Base-by-base conservation (phyloP, 257 asterid species). In the Paraleonurus japonicus region DNA sequence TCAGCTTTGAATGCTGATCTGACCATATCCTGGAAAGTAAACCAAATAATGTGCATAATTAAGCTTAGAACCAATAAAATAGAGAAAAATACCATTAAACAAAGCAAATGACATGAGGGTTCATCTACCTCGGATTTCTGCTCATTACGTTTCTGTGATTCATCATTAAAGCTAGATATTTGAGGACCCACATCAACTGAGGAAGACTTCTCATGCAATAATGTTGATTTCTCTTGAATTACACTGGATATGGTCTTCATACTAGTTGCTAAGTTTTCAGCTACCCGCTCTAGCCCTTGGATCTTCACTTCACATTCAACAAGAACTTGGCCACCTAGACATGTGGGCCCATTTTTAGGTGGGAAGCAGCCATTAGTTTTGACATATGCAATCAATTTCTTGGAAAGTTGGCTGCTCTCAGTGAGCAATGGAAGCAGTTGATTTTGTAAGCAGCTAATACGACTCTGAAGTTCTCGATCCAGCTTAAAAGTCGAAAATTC, bases 261-360 rank as follows among this genome's bases (percentile, higher is more conserved):
- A 62, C 92, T 83, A 82, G 73, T 79, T 32, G 81, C 71, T 65
- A 92, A 73, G 65, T 74, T 92, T 65, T 90, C 98, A 55, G 85
- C 82, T 28, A 95, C 96, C 80, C 92, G 74, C 72, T 86, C 90
- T 15, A 88, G 79, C 76, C 98, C 91, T 85, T 92, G 98, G 70
- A 90, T 82, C 85, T 88, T 90, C 79, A 88, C 96, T 82, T 90
- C 97, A 82, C 88, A 87, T 70, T 92, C 98, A 77, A 91, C 78
- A 41, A 95, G 60, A 71, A 79, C 84, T 75, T 90, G 96, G 55
- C 86, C 75, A 41, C 81, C 83, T n/a, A 85, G 77, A 69, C 86
- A 86, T 11, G 65, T 76, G 5, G 63, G 16, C 51, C 78, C 87
- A 19, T 70, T 82, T 33, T 80, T 81, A 65, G 78, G 54, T n/a